Evolutionary conservation across 441 rosid genomes (phyloP).

Genomic region (Codiaeum variegatum): DNA sequence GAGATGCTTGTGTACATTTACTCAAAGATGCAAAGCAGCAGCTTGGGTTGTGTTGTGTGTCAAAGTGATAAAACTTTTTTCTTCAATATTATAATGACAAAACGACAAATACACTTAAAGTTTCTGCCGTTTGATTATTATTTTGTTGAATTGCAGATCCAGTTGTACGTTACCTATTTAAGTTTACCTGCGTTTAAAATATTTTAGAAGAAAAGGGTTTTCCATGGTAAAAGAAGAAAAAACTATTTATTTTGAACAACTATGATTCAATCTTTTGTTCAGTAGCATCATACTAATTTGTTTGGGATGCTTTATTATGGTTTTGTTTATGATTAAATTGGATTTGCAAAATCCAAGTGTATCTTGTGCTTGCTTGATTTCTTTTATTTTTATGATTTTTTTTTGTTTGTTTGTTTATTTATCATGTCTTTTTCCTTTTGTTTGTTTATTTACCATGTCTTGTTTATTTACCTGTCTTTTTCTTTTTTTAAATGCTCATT

Average conservation of each 20-base stretch:
- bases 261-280: neutral
- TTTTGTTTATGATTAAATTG: neutral
- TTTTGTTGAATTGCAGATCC: neutral
- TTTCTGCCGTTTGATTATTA: neutral
- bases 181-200: neutral
- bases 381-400: no score
- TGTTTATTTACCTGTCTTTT: no score
- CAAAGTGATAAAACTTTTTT: slow-evolving; percentile 2
- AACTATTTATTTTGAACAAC: neutral
- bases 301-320: neutral
- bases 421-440: no score
- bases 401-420: no score
- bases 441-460: no score
- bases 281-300: neutral
- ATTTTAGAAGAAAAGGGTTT: neutral
- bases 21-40: slow-evolving; percentile 2
- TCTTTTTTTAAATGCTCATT: no score
- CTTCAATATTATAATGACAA: slow-evolving; percentile 2
- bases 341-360: neutral
- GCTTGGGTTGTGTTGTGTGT: no score
- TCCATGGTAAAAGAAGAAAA: neutral
- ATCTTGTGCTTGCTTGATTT: no score
- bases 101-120: slow-evolving; percentile 6
- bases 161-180: neutral
- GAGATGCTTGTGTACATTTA: neutral